Base-by-base conservation (phyloP, 345 rosid genomes). In the Syzygium oleosum region DNA sequence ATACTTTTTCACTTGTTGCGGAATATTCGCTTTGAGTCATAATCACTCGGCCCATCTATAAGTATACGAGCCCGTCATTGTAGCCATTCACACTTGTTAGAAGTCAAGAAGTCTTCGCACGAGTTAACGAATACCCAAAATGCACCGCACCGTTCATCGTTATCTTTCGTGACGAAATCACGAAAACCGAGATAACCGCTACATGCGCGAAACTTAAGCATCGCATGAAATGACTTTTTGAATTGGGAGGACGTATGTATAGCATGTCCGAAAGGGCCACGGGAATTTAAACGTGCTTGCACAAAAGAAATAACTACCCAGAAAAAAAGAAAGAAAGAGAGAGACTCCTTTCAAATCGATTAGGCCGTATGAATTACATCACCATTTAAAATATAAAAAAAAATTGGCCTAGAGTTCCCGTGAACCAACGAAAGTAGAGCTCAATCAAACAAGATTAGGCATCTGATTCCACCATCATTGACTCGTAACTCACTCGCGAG, bases 121-220 rank as follows among this genome's bases (percentile, higher is more conserved):
- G 6, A 65, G 78, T n/a, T 17, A 29, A 29, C 22, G 4, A 31
- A 29, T 29, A 10, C 10, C 5, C 22, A 65, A 29, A 23, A 68
- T 1, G 6, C 0, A 3, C 5, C 2, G 0, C 12, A 2, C 2
- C 13, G 12, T 34, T 34, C 12, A 68, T 31, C 0, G 0, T 5
- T 12, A 6, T 68, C 23, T 31, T 65, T 16, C 12, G 0, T 29
- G 22, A 31, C 1, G 1, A 65, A 7, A 65, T 9, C 23, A 65
- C 3, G 22, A 8, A 31, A 65, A 65, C 21, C 3, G 2, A 68
- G 7, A 68, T 22, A 17, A 11, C 5, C 63, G 3, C 29, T 25
- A 10, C 29, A 4, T 2, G 65, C 31, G 2, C 65, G 15, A 5
- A 12, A 59, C 31, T 1, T 12, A 12, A 59, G 27, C 25, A 4